Evolutionary conservation across 2,329 filamentous ascomycete species (phyloP).

Genomic region (Penicillium frequentans): DNA sequence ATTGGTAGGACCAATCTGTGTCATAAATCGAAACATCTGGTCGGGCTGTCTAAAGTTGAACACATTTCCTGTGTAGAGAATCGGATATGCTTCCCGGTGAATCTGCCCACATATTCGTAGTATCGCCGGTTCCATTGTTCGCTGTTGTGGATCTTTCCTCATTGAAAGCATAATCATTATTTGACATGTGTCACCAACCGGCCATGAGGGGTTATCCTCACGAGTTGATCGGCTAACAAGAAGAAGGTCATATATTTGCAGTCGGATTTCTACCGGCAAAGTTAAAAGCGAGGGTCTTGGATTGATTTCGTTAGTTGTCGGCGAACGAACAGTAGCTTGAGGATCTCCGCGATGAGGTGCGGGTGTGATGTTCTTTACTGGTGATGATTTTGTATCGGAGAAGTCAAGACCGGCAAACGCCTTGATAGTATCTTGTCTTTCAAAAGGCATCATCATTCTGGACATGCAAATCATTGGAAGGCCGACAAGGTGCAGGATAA

Average conservation of each 20-base stretch:
- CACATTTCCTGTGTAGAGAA: neutral
- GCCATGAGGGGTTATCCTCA: neutral
- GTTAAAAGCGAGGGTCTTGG: neutral
- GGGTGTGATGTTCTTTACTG: neutral
- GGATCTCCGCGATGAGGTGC: neutral
- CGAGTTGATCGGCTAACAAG: neutral
- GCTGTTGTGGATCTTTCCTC: neutral
- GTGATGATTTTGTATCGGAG: neutral
- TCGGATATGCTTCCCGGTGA: neutral
- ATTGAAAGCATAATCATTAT: neutral
- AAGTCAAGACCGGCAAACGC: neutral
- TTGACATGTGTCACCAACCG: neutral
- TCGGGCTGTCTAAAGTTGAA: neutral
- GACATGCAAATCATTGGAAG: neutral
- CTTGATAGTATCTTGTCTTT: neutral
- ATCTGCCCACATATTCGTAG: neutral
- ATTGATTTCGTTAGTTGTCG: neutral
- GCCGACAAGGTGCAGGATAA: neutral
- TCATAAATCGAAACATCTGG: neutral
- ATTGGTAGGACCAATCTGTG: neutral
- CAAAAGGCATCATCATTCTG: neutral
- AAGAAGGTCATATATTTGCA: neutral
- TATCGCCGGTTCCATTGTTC: neutral
- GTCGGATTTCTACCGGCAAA: neutral
- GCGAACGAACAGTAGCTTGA: neutral